Base-by-base conservation (phyloP, 2,329 filamentous ascomycete genomes). In the Fusarium nygamai region DNA sequence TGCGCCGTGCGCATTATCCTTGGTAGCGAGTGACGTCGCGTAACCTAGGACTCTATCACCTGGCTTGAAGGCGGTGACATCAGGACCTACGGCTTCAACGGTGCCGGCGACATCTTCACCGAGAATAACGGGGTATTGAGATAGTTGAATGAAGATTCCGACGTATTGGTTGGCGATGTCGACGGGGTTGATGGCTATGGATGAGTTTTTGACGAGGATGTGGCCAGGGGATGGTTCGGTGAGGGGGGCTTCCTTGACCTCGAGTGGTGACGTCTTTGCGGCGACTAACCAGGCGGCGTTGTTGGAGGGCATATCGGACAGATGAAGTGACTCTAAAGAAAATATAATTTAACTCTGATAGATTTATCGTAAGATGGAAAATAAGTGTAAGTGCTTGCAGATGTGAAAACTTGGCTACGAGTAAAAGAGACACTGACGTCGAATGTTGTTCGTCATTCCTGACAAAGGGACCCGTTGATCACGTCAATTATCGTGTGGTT, bases 41-140 rank as follows among this genome's bases (percentile, higher is more conserved):
- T 75, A 76, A 3, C 75, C 77, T 1, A 76, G 34, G 11, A 79
- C 71, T 33, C 77, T 62, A 29, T 79, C 77, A 1, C 77, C 77
- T 0, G 61, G 19, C 46, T 76, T 74, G 59, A 78, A 79, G 19
- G 43, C 43, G 20, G 66, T 70, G 31, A 77, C 71, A 44, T 65
- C 66, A 16, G 74, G 39, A 6, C 82, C 81, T 8, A 83, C 69
- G 14, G 80, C 75, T 9, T 77, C 75, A 10, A 84, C 79, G 14
- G 76, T 77, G 6, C 83, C 82, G 1, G 83, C 78, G 44, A 78
- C 79, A 70, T 79, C 82, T 31, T 72, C 74, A 1, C 79, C 83
- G 65, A 61, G 73, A 34, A 86, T 72, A 1, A 68, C 39, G 3
- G 72, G 72, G 17, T 74, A 74, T 46, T 74, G 58, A 1, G 62